Evolutionary conservation across 2,329 filamentous ascomycete genomes (phyloP), one percentile per base, ranked within the genome.

Genomic region (Monosporascus sp.): DNA sequence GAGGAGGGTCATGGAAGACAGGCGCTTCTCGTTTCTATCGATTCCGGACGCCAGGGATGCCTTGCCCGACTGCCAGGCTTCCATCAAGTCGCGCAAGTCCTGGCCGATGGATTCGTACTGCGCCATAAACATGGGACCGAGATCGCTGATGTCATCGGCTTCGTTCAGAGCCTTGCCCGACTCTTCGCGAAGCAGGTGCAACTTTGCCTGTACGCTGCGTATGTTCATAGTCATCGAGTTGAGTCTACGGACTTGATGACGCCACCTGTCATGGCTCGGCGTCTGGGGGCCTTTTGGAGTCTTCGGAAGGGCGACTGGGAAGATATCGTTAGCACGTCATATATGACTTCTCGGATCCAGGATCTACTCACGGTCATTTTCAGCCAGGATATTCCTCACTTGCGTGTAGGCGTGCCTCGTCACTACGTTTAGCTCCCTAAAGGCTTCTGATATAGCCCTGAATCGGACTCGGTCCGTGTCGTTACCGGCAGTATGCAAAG

Each of bases 41-140:
- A 96, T 88, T 60, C 88, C 92, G 52, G 85, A 83, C 47, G 90
- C 85, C 50, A 99, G 76, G 6, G 90, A 86, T n/a, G 86, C 82
- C 69, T 89, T 93, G 49, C 93, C 94, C 50, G 87, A 83, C 64
- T 95, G 90, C 92, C 92, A 96, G 58, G 91, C 88, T 58, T 88
- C 81, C 71, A 92, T 84, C 49, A 96, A 75, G 44, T 86, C 82
- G 67, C 87, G 87, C 45, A 99, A 79, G 65, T 99, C 94, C 26
- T 86, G 79, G 3, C 94, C 94, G 58, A 99, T 95, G 5, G 91
- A 93, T 53, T 99, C 94, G 70, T 97, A 99, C 65, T 97, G 94
- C 22, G 85, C 75, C 79, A 96, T 86, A 40, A 97, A 79, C 57
- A 85, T 86, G 1, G 86, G 82, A 0, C 89, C 90, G 17, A 96